Conservation (phyloP, 2,329 filamentous ascomycete species). For the Dendrostoma leiphaemia region DNA sequence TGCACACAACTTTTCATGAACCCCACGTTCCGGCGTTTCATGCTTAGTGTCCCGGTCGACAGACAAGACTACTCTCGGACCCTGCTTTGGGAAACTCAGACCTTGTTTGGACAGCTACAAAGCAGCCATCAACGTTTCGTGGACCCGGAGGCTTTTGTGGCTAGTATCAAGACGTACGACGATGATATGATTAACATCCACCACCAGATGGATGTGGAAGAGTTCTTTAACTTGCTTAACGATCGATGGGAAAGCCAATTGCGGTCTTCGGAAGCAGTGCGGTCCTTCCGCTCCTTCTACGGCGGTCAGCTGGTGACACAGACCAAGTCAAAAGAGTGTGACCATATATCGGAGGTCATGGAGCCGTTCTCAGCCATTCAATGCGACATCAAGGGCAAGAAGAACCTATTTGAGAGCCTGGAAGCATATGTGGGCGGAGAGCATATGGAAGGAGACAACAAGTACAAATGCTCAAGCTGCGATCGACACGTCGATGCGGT, state of each 20-base stretch:
- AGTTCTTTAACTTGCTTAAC: slow-evolving; percentile 93
- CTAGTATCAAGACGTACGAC: slow-evolving; percentile 78
- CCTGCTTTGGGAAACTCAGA: slow-evolving; percentile 74
- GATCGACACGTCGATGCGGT: slow-evolving; percentile 88
- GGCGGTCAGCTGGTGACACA: slow-evolving; percentile 91
- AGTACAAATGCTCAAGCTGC: slow-evolving; percentile 94
- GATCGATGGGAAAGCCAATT: slow-evolving; percentile 88
- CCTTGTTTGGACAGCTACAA: slow-evolving; percentile 83
- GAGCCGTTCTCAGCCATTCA: slow-evolving; percentile 95
- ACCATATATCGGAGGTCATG: slow-evolving; percentile 85
- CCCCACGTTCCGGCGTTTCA: slow-evolving; percentile 78
- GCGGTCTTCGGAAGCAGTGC: slow-evolving; percentile 63
- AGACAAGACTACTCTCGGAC: slow-evolving; percentile 58
- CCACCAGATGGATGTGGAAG: slow-evolving; percentile 96
- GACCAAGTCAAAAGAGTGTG: slow-evolving; percentile 90
- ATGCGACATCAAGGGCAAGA: slow-evolving; percentile 93
- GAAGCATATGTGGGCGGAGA: slow-evolving; percentile 96
- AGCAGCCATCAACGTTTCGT: slow-evolving; percentile 72
- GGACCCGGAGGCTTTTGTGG: slow-evolving; percentile 71
- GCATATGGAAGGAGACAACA: slow-evolving; percentile 96
- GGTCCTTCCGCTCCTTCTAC: slow-evolving; percentile 77
- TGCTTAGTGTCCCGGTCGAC: slow-evolving; percentile 62
- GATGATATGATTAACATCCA: slow-evolving; percentile 80
- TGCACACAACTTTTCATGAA: slow-evolving; percentile 98
- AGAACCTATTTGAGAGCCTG: slow-evolving; percentile 78